These are phyloP conservation scores for Helminthosporium solani DNA, from an alignment of 2,329 filamentous ascomycete genomes.

Conservation along the genomic window DNA sequence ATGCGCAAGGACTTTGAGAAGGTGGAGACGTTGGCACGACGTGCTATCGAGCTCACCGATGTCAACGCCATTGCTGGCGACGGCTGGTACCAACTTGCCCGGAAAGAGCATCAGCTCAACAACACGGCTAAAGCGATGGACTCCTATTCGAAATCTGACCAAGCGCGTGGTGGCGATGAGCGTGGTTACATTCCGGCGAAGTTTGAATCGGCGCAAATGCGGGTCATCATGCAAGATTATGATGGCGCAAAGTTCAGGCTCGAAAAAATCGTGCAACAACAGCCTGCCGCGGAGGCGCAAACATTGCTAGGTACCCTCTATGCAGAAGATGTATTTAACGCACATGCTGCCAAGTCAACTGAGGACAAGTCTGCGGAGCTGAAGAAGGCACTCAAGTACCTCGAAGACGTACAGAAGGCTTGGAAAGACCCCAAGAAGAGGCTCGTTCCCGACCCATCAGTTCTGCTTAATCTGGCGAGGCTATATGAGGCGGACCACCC, in stretches of 20 bases:
- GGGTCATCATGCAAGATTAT: conserved; percentile 78
- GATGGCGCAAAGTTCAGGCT: conserved; percentile 90
- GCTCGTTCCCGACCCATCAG: conserved; percentile 75
- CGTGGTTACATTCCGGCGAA: conserved; percentile 91
- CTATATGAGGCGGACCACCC: conserved; percentile 84
- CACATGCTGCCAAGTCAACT: conserved; percentile 68
- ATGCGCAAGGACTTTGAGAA: conserved; percentile 76
- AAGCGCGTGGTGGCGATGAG: conserved; percentile 87
- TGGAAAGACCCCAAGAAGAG: conserved; percentile 96
- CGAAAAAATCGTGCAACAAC: conserved; percentile 89
- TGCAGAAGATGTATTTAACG: conserved; percentile 88
- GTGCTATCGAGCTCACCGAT: conserved; percentile 93
- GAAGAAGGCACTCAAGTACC: conserved; percentile 80
- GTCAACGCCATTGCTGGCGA: conserved; percentile 96
- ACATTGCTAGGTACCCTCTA: conserved; percentile 87
- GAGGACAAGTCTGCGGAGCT: conserved; percentile 85
- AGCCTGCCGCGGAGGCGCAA: conserved; percentile 84
- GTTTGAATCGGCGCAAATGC: conserved; percentile 88
- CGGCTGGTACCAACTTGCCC: conserved; percentile 91
- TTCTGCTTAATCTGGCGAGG: conserved; percentile 86
- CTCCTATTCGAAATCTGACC: conserved; percentile 86
- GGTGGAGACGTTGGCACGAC: conserved; percentile 83
- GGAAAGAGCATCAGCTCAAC: conserved; percentile 84
- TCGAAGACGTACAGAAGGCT: conserved; percentile 79
- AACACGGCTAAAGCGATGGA: conserved; percentile 75